A percentile compares a stretch with the other conserved stretches of the same genome.
Evolutionary conservation across 495 filamentous ascomycete genomes (phyloP).

Genomic region (Neurospora terricola): DNA sequence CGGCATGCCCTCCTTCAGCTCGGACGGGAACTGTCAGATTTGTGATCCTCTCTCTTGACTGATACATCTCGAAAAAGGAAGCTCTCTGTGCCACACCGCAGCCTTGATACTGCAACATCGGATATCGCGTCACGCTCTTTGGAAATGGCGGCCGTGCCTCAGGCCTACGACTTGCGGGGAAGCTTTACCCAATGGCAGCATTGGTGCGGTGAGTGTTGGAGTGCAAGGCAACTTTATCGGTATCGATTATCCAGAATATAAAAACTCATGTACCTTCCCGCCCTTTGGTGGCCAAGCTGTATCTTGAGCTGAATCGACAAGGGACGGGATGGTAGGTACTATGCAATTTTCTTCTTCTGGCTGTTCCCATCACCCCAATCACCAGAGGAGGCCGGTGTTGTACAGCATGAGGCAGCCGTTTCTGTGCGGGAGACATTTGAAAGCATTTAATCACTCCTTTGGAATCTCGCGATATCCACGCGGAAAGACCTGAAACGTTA

Average conservation of each 20-base stretch:
- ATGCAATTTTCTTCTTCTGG: not conserved
- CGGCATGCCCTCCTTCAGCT: not conserved
- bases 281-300: too few relatives aligned
- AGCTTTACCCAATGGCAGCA: not conserved
- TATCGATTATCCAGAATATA: too few relatives aligned
- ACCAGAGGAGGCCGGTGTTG: not conserved
- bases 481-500: not conserved
- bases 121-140: not conserved
- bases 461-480: not conserved
- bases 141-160: not conserved
- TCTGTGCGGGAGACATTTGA: not conserved
- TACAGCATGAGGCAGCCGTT: not conserved
- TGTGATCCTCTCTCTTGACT: not conserved
- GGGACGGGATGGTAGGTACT: not conserved
- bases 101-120: not conserved
- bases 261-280: too few relatives aligned
- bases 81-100: not conserved
- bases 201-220: not conserved
- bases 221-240: not conserved
- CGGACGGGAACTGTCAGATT: not conserved
- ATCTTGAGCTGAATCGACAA: not conserved
- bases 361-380: not conserved
- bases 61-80: not conserved
- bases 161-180: not conserved
- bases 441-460: not conserved